Percentiles rank a stretch among this genome's conserved stretches.
Conservation (phyloP, 2,329 filamentous ascomycete genomes). For the Paecilomyces dactylethromorphus region DNA sequence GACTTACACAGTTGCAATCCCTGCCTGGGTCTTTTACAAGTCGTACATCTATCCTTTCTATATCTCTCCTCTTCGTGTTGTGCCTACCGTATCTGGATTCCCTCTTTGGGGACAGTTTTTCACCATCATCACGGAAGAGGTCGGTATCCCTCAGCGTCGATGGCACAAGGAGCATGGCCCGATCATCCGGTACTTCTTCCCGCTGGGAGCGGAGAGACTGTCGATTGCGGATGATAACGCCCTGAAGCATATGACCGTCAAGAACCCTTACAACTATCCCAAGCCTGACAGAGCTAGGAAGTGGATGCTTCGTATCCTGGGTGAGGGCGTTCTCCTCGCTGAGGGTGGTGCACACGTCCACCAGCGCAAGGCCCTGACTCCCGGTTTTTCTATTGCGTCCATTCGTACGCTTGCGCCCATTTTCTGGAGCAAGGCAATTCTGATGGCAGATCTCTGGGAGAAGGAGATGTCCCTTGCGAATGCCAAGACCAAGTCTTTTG, state of each 20-base stretch:
- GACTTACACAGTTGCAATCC: conserved; percentile 8
- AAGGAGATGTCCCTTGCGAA: conserved; percentile 24
- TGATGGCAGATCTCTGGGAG: conserved; percentile 39
- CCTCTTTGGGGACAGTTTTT: conserved; percentile 41
- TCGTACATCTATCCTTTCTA: conserved; percentile 35
- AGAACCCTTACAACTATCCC: conserved; percentile 37
- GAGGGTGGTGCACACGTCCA: conserved; percentile 37
- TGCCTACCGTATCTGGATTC: conserved; percentile 36
- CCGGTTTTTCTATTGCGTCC: conserved; percentile 33
- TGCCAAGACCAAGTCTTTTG: conserved; percentile 25
- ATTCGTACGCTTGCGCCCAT: conserved; percentile 32
- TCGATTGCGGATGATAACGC: conserved; percentile 40
- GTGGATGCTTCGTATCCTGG: conserved; percentile 41
- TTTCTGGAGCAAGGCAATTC: conserved; percentile 37
- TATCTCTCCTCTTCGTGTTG: conserved; percentile 35
- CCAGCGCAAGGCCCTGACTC: conserved; percentile 35
- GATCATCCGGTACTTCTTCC: conserved; percentile 43
- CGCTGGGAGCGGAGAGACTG: conserved; percentile 39
- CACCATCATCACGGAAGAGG: conserved; percentile 36
- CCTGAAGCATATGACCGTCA: conserved; percentile 39
- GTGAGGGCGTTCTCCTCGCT: conserved; percentile 38
- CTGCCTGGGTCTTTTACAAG: conserved; percentile 14
- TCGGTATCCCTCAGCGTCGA: conserved; percentile 35
- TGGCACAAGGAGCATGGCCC: conserved; percentile 38
- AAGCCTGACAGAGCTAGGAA: conserved; percentile 32